phyloP scores from a whole-genome alignment of 441 rosid genomes.

The Pelargonium myrrhifolium region DNA sequence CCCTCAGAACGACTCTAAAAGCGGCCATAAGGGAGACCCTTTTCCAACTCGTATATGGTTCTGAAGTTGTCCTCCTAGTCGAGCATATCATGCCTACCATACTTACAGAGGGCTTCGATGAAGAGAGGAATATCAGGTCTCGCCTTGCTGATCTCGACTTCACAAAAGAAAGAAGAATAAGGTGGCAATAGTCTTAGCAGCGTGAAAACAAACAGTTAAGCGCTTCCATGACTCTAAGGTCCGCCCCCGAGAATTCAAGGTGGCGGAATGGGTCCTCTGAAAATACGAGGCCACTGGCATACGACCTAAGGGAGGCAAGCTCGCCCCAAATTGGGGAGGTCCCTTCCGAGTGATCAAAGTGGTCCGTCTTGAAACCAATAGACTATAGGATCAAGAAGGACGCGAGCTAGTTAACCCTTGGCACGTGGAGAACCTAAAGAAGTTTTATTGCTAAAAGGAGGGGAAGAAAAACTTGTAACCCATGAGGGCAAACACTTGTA shows the following conservation, averaged over 20 bases:
- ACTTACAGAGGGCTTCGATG: neutral
- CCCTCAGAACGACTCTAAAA: neutral
- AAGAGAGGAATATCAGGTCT: neutral
- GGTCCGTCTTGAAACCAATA: no score
- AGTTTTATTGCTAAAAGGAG: no score
- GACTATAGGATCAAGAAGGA: no score
- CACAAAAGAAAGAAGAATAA: neutral
- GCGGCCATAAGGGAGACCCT: neutral
- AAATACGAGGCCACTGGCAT: neutral
- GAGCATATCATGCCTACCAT: neutral
- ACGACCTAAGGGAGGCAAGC: no score
- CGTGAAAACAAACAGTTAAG: no score
- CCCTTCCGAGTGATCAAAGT: neutral
- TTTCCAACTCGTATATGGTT: neutral
- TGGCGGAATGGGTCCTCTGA: neutral
- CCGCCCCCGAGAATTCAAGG: neutral
- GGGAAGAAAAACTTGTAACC: no score
- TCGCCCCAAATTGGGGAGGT: no score
- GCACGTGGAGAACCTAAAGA: no score
- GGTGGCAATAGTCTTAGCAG: neutral
- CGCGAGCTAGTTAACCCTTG: no score
- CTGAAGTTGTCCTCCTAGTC: neutral
- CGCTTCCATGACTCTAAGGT: no score
- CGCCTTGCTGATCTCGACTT: neutral
- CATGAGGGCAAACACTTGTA: no score